Conservation (phyloP, 257 asterid species). For the Solanum microdontum region DNA sequence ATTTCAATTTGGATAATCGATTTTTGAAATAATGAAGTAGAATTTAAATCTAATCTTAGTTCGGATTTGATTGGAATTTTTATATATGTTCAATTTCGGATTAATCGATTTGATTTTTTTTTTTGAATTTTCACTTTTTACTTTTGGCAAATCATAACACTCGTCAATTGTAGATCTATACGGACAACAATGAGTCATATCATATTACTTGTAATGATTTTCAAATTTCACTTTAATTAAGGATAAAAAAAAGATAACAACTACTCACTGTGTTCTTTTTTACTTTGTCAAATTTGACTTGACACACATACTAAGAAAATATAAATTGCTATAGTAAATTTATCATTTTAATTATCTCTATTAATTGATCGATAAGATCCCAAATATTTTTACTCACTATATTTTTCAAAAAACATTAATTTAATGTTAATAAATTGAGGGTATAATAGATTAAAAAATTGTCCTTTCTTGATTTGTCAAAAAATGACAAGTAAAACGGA, state of each 20-base stretch:
- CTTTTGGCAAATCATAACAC: neutral
- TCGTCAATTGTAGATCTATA: no score
- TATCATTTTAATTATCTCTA: neutral
- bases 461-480: neutral
- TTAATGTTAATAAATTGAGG: no score
- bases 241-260: neutral
- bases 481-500: no score
- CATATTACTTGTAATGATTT: neutral
- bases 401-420: rapidly evolving
- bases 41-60: neutral
- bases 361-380: no score
- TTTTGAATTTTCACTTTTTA: no score
- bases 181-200: neutral
- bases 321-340: neutral
- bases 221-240: neutral
- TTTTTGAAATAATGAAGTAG: neutral
- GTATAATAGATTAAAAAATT: no score
- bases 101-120: no score
- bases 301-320: no score
- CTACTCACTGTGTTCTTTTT: rapidly evolving
- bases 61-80: no score
- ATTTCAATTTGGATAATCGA: neutral
- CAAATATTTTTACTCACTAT: neutral
- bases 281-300: neutral
- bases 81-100: no score